phyloP scores from a whole-genome alignment of 2,329 filamentous ascomycete genomes.

The Rugonectria rugulosa region DNA sequence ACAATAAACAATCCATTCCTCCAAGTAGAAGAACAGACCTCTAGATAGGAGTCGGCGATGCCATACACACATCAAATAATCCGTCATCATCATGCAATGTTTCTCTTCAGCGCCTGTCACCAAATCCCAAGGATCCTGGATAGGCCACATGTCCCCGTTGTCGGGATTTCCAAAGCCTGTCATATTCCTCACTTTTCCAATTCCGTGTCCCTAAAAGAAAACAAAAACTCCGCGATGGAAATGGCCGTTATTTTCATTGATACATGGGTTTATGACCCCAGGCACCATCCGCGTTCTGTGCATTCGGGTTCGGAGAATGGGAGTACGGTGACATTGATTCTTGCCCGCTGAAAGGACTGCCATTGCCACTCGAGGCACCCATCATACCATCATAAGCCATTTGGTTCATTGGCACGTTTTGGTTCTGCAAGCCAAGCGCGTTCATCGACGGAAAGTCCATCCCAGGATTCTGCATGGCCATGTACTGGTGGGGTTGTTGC shows the following conservation, averaged over 20 bases:
- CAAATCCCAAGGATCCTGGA: slow-evolving; percentile 2
- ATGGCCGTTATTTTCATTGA: too few relatives aligned
- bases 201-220: not conserved
- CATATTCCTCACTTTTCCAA: slow-evolving; percentile 1
- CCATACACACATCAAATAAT: not conserved
- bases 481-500: slow-evolving; percentile 33
- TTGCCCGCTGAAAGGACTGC: slow-evolving; percentile 48
- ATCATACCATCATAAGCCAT: slow-evolving; percentile 44
- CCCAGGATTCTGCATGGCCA: slow-evolving; percentile 35
- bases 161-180: too few relatives aligned
- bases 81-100: slow-evolving; percentile 1
- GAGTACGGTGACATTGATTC: slow-evolving; percentile 46
- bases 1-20: too few relatives aligned
- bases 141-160: not conserved
- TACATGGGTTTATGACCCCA: slow-evolving; percentile 38
- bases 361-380: slow-evolving; percentile 42
- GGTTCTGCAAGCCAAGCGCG: slow-evolving; percentile 43
- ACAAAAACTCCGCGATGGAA: not conserved
- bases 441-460: slow-evolving; percentile 45
- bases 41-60: not conserved
- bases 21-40: slow-evolving; percentile 3
- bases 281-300: slow-evolving; percentile 29
- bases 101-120: not conserved
- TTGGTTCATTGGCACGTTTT: slow-evolving; percentile 37
- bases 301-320: slow-evolving; percentile 44